Base-by-base conservation (phyloP, 441 rosid species). In the Erodium texanum region DNA sequence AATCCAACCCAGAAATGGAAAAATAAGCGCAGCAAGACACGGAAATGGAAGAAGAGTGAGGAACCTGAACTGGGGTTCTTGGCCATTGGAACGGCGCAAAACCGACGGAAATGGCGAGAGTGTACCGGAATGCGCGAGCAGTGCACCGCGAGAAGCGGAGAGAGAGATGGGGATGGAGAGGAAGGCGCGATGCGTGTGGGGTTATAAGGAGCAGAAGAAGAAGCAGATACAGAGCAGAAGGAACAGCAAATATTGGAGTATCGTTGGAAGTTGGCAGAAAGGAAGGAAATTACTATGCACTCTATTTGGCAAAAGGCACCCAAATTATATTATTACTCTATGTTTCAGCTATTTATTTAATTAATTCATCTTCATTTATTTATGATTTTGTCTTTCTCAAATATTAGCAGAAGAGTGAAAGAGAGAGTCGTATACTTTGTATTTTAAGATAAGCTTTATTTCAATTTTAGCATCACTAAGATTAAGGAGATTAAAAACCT, bases 11-110 rank as follows among this genome's bases (percentile, higher is more conserved):
- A 70, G 4, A 64, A n/a, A 69, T 34, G 54, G 3, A 23, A 66
- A 41, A 70, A 50, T 8, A 67, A 10, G 3, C 9, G 45, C 70
- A 66, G 67, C 66, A 27, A 70, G 70, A 64, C 24, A 70, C 16
- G 45, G n/a, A 71, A 67, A 65, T 58, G 38, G 66, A 68, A 7
- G 27, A 29, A 66, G 64, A 29, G 20, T 18, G 68, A 29, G 71
- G 59, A 12, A 83, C 96, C 84, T 76, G 85, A 74, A 74, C 63
- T 72, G 73, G 73, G 78, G 74, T 80, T 73, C 41, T 67, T 70
- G 62, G 85, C 84, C 96, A 87, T 89, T 70, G 58, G 58, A 50
- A 19, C 11, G 19, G 58, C 11, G 7, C 29, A 27, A 27, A 27
- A 27, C 2, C 29, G 29, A 27, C 29, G 29, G 29, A 4, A 27